phyloP scores from a whole-genome alignment of 2,329 filamentous ascomycete species.

The Fonsecaea pedrosoi region DNA sequence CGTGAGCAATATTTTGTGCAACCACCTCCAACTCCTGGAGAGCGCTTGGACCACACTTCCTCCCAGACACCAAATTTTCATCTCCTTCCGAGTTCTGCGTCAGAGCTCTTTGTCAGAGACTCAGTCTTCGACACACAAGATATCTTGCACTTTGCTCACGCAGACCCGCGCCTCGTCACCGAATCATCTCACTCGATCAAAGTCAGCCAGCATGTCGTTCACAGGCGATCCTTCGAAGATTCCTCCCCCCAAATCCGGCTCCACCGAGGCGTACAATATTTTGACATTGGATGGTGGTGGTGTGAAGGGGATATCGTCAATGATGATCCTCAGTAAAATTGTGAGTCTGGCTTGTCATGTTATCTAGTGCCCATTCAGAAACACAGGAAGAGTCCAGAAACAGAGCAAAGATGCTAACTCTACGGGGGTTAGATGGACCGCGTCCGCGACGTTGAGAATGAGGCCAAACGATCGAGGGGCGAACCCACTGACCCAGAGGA shows the following conservation, averaged over 20 bases:
- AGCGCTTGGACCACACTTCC: background rate
- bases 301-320: conserved; percentile 35
- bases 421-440: conserved; percentile 22
- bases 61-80: background rate
- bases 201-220: conserved; percentile 14
- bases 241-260: conserved; percentile 23
- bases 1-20: background rate
- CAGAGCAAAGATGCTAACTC: background rate
- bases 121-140: background rate
- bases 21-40: background rate
- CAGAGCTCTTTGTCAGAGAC: background rate
- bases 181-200: background rate
- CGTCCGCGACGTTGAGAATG: conserved; percentile 32
- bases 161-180: background rate
- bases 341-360: background rate
- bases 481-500: conserved; percentile 18
- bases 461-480: conserved; percentile 8
- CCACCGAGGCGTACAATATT: conserved; percentile 27
- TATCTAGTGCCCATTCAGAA: background rate
- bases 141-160: background rate
- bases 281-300: conserved; percentile 36
- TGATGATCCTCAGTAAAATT: conserved; percentile 34
- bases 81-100: background rate
- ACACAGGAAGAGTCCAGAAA: background rate
- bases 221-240: conserved; percentile 9